Conservation (phyloP, 2,329 filamentous ascomycete species). For the Nannizzia gypsea region DNA sequence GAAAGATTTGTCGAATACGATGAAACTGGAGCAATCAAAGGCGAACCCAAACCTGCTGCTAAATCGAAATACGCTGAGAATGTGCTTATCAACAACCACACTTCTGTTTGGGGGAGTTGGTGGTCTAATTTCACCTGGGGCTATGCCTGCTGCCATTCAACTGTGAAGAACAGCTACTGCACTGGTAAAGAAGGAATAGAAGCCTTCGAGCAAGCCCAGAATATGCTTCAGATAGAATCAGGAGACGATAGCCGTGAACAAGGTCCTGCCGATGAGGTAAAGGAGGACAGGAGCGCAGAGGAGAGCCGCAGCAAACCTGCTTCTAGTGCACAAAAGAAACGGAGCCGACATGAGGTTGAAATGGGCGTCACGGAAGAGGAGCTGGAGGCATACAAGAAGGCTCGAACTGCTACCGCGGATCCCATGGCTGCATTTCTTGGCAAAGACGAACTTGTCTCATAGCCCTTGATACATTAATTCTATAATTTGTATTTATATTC, state of each 20-base stretch:
- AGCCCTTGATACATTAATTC: background rate
- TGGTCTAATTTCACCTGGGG: slow-evolving; percentile 95
- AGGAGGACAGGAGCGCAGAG: slow-evolving; percentile 19
- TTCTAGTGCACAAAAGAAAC: slow-evolving; percentile 40
- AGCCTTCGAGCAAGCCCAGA: slow-evolving; percentile 67
- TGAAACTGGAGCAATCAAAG: slow-evolving; percentile 78
- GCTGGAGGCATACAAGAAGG: slow-evolving; percentile 72
- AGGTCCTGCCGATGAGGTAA: slow-evolving; percentile 22
- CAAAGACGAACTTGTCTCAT: slow-evolving; percentile 49
- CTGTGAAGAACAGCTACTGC: slow-evolving; percentile 93
- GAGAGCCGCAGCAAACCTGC: slow-evolving; percentile 12
- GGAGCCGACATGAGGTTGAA: slow-evolving; percentile 67
- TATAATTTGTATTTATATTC: slow-evolving; percentile 2
- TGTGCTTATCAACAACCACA: slow-evolving; percentile 80
- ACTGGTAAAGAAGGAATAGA: slow-evolving; percentile 78
- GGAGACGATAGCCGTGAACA: slow-evolving; percentile 13
- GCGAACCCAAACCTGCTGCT: slow-evolving; percentile 60
- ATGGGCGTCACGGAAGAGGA: slow-evolving; percentile 69
- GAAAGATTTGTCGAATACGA: slow-evolving; percentile 92
- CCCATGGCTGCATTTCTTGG: slow-evolving; percentile 77
- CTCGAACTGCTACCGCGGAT: slow-evolving; percentile 61
- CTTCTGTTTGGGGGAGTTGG: slow-evolving; percentile 90
- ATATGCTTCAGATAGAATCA: slow-evolving; percentile 38
- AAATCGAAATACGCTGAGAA: slow-evolving; percentile 92
- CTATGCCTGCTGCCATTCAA: slow-evolving; percentile 88